phyloP scores from a whole-genome alignment of 2,329 filamentous ascomycete species.

The Stachybotrys chlorohalonatus region DNA sequence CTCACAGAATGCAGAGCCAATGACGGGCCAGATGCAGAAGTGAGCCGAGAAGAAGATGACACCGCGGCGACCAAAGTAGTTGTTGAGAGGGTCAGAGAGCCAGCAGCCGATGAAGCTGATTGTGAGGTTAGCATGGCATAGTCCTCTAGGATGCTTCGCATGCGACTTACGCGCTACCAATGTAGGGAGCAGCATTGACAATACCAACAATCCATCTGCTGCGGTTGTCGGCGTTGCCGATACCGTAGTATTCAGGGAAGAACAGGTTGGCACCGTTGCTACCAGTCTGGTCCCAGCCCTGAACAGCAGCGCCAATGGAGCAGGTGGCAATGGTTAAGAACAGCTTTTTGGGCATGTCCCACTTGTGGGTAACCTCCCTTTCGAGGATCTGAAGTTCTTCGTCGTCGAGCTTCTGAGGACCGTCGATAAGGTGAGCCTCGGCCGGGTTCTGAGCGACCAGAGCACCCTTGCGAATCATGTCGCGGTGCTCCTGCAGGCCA shows the following conservation, averaged over 20 bases:
- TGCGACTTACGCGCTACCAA: constrained; percentile 31
- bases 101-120: constrained; percentile 44
- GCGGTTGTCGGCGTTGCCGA: constrained; percentile 17
- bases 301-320: constrained; percentile 59
- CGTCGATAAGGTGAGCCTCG: constrained; percentile 43
- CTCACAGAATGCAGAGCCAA: constrained; percentile 55
- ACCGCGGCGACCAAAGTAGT: constrained; percentile 33
- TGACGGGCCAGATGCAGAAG: constrained; percentile 56
- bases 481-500: constrained; percentile 48
- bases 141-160: constrained; percentile 3
- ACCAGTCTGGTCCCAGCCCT: constrained; percentile 58
- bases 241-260: constrained; percentile 39
- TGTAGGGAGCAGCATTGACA: constrained; percentile 49
- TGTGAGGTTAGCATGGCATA: constrained; percentile 3
- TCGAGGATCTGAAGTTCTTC: constrained; percentile 37
- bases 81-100: constrained; percentile 55
- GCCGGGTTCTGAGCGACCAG: constrained; percentile 48
- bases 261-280: constrained; percentile 53
- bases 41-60: constrained; percentile 66
- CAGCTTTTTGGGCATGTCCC: constrained; percentile 51
- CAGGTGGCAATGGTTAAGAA: constrained; percentile 59
- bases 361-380: constrained; percentile 55
- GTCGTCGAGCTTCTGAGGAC: constrained; percentile 45
- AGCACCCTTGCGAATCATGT: constrained; percentile 48
- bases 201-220: constrained; percentile 43